These are phyloP conservation scores for Saturnispora gosingensis DNA, from an alignment of 805 yeast genomes.

Conservation along the genomic window DNA sequence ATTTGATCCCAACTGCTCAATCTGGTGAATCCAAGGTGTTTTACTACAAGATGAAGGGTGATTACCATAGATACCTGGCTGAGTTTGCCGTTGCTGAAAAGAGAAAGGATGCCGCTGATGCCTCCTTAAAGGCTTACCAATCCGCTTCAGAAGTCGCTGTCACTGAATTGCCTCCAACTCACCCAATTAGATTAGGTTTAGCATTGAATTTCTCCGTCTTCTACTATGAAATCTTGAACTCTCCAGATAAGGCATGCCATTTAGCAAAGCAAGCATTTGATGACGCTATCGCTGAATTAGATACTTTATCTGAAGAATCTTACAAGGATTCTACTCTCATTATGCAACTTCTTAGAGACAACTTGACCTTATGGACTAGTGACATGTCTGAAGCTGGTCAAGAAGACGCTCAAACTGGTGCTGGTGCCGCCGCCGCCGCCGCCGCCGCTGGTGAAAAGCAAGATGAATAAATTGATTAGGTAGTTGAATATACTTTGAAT, in stretches of 20 bases:
- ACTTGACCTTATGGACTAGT: constrained; percentile 95
- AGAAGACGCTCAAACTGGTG: constrained; percentile 31
- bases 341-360: constrained; percentile 98
- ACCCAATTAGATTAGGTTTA: constrained; percentile 95
- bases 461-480: constrained; percentile 7
- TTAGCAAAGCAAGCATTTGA: constrained; percentile 98
- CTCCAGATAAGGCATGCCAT: constrained; percentile 98
- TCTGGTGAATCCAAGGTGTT: constrained; percentile 97
- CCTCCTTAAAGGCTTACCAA: constrained; percentile 89
- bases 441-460: constrained; percentile 9
- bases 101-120: constrained; percentile 86
- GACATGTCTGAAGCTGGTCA: constrained; percentile 81
- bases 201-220: constrained; percentile 97
- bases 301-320: constrained; percentile 94
- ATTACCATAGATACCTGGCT: constrained; percentile 97
- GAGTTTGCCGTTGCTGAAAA: constrained; percentile 90
- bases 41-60: constrained; percentile 99
- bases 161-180: constrained; percentile 95
- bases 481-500: constrained; percentile 4
- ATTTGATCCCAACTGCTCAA: constrained; percentile 88
- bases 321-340: constrained; percentile 97
- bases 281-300: constrained; percentile 98
- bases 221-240: constrained; percentile 95
- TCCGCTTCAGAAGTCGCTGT: constrained; percentile 95
- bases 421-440: constrained; percentile 6